Evolutionary conservation across 2,329 filamentous ascomycete species (phyloP).

Genomic region (Neofusicoccum laricinum): DNA sequence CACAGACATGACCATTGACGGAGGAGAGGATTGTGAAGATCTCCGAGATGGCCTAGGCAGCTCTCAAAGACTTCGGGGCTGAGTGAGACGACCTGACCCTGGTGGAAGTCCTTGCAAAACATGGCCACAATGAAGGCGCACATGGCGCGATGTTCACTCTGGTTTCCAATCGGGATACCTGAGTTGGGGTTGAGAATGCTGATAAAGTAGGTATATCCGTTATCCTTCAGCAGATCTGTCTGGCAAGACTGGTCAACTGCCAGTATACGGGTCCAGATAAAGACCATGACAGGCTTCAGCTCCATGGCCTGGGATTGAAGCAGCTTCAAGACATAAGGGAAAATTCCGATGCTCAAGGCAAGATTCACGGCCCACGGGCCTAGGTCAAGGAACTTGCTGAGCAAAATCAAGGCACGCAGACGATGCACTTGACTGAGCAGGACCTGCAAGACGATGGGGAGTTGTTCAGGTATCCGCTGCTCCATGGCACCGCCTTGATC

Average conservation of each 20-base stretch:
- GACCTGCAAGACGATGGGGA: conserved; percentile 94
- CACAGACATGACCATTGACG: conserved; percentile 96
- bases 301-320: conserved; percentile 93
- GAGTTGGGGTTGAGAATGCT: conserved; percentile 84
- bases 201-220: conserved; percentile 95
- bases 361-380: conserved; percentile 99
- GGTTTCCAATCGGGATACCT: conserved; percentile 70
- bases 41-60: conserved; percentile 78
- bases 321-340: conserved; percentile 96
- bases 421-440: conserved; percentile 93
- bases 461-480: conserved; percentile 85
- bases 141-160: conserved; percentile 96
- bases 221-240: conserved; percentile 90
- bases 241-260: conserved; percentile 95
- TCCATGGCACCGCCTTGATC: conserved; percentile 78
- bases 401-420: conserved; percentile 81
- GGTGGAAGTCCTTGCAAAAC: conserved; percentile 92
- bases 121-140: conserved; percentile 97
- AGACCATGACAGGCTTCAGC: conserved; percentile 97
- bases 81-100: conserved; percentile 88
- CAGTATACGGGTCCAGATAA: conserved; percentile 95
- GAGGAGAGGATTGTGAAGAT: conserved; percentile 82
- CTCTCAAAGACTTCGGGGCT: conserved; percentile 86
- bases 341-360: conserved; percentile 95
- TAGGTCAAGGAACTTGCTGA: conserved; percentile 90